Conservation (phyloP, 352 stramenopile species). For the Thraustotheca clavata region DNA sequence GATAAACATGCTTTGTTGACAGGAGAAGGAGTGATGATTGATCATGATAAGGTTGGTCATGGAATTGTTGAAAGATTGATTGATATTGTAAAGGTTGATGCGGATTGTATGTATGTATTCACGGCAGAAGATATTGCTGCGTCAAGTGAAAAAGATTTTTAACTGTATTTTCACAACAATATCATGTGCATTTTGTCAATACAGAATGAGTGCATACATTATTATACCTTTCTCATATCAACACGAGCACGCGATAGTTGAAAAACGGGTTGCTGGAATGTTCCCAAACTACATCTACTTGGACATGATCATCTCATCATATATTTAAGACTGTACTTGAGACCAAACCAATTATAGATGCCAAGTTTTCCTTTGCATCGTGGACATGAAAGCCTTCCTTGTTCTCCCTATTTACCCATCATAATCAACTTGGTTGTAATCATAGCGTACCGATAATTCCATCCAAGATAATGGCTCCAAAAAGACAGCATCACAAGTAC, state of each 20-base stretch:
- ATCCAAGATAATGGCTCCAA: slow-evolving; percentile 71
- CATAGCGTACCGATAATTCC: slow-evolving; percentile 8
- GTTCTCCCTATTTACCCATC: slow-evolving; percentile 29
- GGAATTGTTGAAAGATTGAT: background rate
- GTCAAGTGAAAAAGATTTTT: background rate
- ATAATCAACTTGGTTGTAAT: too few species aligned
- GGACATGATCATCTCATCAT: background rate
- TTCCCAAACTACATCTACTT: slow-evolving; percentile 8
- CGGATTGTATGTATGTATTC: slow-evolving; percentile 42
- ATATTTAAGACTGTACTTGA: slow-evolving; percentile 44
- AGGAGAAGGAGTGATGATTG: slow-evolving; percentile 59
- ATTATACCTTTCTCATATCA: background rate
- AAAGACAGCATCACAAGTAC: slow-evolving; percentile 29
- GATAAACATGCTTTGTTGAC: slow-evolving; percentile 56
- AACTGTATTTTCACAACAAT: background rate
- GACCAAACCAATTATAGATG: slow-evolving; percentile 66
- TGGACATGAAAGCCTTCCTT: slow-evolving; percentile 58
- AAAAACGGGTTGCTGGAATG: slow-evolving; percentile 12
- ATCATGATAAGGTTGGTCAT: slow-evolving; percentile 41
- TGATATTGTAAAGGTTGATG: slow-evolving; percentile 31
- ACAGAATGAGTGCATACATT: background rate
- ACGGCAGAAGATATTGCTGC: background rate
- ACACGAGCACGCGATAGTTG: slow-evolving; percentile 1
- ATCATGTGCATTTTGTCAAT: background rate
- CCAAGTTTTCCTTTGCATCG: slow-evolving; percentile 62